Percentiles rank a stretch among this genome's conserved stretches.
Evolutionary conservation across 2,329 filamentous ascomycete genomes (phyloP).

Genomic region (Fusarium sp.): DNA sequence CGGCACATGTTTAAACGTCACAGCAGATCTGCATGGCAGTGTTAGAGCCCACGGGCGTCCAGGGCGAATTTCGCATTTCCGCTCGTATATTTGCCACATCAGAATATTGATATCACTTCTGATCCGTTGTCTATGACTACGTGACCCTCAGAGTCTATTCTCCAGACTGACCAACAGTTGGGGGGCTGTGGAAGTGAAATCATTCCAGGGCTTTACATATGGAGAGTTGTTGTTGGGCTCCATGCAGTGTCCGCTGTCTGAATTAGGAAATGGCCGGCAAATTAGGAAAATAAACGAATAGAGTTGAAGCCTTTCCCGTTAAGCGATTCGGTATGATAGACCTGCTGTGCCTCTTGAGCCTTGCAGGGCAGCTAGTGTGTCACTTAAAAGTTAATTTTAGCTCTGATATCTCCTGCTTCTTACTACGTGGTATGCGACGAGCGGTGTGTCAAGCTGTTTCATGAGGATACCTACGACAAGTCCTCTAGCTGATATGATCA

Average conservation of each 20-base stretch:
- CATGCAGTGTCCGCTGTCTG: neutral
- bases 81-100: no score
- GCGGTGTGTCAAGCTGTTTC: neutral
- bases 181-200: neutral
- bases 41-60: neutral
- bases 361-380: constrained; percentile 3
- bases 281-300: constrained; percentile 9
- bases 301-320: constrained; percentile 11
- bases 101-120: no score
- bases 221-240: no score
- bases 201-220: no score
- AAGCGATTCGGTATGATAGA: constrained; percentile 8
- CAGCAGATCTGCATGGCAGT: constrained; percentile 6
- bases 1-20: neutral
- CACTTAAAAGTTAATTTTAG: constrained; percentile 23
- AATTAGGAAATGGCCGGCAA: constrained; percentile 7
- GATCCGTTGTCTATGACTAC: no score
- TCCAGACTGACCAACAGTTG: neutral
- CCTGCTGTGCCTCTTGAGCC: constrained; percentile 1
- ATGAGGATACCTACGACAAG: neutral
- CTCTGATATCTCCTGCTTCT: neutral
- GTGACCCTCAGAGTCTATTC: no score
- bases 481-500: no score
- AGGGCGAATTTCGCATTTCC: no score
- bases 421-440: neutral